These are phyloP conservation scores for Jaltomata sinuosa DNA, from an alignment of 257 asterid genomes.

Conservation along the genomic window DNA sequence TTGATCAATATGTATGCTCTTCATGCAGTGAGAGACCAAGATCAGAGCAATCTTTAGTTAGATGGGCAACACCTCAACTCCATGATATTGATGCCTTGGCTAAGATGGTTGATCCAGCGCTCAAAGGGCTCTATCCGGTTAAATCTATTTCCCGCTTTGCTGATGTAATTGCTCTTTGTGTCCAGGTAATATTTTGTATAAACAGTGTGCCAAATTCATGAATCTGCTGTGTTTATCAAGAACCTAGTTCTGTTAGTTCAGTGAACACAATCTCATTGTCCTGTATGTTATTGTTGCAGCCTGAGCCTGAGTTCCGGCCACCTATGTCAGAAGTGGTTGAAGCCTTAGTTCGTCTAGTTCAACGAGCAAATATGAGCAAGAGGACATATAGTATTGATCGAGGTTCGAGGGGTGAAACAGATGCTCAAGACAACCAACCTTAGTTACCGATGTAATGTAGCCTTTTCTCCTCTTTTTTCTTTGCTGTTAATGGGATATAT, in stretches of 20 bases:
- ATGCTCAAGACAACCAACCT: not conserved
- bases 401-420: not conserved
- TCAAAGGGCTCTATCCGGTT: slow-evolving; percentile 62
- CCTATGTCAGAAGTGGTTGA: slow-evolving; percentile 87
- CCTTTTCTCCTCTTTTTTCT: not conserved
- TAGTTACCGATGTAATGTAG: not conserved
- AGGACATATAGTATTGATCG: slow-evolving; percentile 49
- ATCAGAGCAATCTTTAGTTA: slow-evolving; percentile 67
- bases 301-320: slow-evolving; percentile 90
- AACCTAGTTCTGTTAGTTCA: not conserved
- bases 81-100: slow-evolving; percentile 71
- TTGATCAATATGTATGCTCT: not conserved
- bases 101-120: slow-evolving; percentile 74
- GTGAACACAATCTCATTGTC: not conserved
- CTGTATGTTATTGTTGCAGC: slow-evolving; percentile 27
- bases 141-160: slow-evolving; percentile 79
- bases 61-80: slow-evolving; percentile 83
- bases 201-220: not conserved
- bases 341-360: slow-evolving; percentile 70
- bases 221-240: not conserved
- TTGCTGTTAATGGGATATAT: not conserved
- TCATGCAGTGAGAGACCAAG: slow-evolving; percentile 46
- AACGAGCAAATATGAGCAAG: slow-evolving; percentile 82
- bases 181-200: slow-evolving; percentile 37
- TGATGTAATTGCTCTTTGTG: slow-evolving; percentile 64